Evolutionary conservation across 352 stramenopile genomes (phyloP).

Genomic region (Phytopythium litorale): DNA sequence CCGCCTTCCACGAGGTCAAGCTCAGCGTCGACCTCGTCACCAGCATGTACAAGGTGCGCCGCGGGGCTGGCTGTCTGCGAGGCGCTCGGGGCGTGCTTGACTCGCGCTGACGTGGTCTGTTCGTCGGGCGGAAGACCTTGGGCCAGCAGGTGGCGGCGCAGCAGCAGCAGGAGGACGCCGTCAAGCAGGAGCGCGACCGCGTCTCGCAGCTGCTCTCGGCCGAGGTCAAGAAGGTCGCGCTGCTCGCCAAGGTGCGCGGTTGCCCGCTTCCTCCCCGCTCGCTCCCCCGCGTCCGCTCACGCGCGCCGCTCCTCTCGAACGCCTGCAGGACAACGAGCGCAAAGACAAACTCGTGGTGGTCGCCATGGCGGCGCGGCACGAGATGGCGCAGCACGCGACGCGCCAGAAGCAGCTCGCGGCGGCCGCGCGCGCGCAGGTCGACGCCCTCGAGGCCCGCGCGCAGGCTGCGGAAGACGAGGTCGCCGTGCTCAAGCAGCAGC

Average conservation of each 20-base stretch:
- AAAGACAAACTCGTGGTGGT: conserved; percentile 75
- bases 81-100: neutral
- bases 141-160: conserved; percentile 41
- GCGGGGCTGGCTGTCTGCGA: neutral
- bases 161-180: conserved; percentile 53
- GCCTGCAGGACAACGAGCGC: conserved; percentile 44
- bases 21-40: conserved; percentile 83
- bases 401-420: conserved; percentile 34
- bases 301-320: too few relatives aligned
- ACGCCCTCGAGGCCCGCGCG: conserved; percentile 16
- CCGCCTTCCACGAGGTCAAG: conserved; percentile 72
- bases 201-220: conserved; percentile 42
- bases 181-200: conserved; percentile 59
- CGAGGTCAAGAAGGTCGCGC: conserved; percentile 78
- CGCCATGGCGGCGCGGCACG: conserved; percentile 73
- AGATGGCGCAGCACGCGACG: conserved; percentile 57
- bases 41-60: conserved; percentile 81
- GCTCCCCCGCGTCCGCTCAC: neutral
- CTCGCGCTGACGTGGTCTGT: neutral
- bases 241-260: conserved; percentile 46
- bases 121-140: neutral
- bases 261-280: neutral
- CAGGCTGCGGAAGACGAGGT: conserved; percentile 37
- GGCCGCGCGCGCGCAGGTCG: conserved; percentile 22
- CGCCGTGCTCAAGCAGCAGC: conserved; percentile 30